Evolutionary conservation across 75 land plant species (phyloP), one percentile per base, ranked within the genome.

Genomic region (Pinus albicaulis): DNA sequence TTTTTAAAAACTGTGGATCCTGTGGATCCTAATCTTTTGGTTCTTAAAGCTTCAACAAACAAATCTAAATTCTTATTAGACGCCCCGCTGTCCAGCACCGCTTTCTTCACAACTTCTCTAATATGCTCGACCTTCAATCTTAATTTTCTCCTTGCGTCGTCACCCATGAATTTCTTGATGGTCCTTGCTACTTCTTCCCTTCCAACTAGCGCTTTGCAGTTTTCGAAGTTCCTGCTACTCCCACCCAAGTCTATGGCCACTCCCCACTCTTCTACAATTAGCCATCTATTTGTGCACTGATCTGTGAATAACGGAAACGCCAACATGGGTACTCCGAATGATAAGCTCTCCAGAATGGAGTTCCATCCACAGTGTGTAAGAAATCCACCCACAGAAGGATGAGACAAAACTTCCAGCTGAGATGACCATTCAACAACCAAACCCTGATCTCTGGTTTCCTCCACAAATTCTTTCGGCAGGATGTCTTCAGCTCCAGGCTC

Each of bases 321-420:
- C 25, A 90, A 58, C 83, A 90, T 69, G 57, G 92, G 89, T 14
- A 90, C 80, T 2, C 76, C 79, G 65, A 84, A 71, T 79, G 83
- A 76, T 4, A 85, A 55, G 76, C 89, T 90, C 76, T 90, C 92
- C 63, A 87, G 31, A 24, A 83, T 79, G 14, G 92, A 90, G 71
- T 90, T 90, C 89, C 89, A 90, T 23, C 90, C 89, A 56, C 92
- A 89, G 56, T 90, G 92, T 7, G 83, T 85, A 16, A 87, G 74
- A 58, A 90, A 87, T 15, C 85, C 92, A 4, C 87, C 92, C 13
- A 87, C 55, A 0, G 89, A 74, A 3, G 74, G 74, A 66, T 87
- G 87, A 16, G 79, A 71, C 55, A 90, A 28, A n/a, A 85, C 87
- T 26, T 78, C 75, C 22, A 71, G 55, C 66, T 90, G 89, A 5